Percentiles rank a stretch among this genome's conserved stretches.
phyloP scores from a whole-genome alignment of 306 rosid species.

The Delonix regia region DNA sequence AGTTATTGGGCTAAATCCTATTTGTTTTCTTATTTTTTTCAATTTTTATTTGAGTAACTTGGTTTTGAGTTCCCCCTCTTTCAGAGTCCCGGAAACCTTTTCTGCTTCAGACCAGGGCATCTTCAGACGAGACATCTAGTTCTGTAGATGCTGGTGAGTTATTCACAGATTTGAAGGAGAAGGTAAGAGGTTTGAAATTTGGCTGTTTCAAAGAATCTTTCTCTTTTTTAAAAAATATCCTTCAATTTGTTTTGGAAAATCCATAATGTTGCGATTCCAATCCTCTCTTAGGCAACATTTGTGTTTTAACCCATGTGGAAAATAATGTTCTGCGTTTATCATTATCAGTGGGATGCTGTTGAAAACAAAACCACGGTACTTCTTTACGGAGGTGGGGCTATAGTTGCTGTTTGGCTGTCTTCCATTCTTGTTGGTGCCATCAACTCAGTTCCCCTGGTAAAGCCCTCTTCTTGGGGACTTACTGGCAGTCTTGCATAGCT shows the following conservation, averaged over 20 bases:
- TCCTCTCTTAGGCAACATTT: constrained; percentile 1
- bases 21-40: neutral
- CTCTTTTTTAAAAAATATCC: neutral
- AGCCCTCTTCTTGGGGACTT: constrained; percentile 9
- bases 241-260: constrained; percentile 23
- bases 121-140: constrained; percentile 86
- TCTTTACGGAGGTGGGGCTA: constrained; percentile 91
- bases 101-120: constrained; percentile 68
- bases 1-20: neutral
- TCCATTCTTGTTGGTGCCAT: constrained; percentile 81
- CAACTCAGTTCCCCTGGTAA: constrained; percentile 96
- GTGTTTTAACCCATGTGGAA: constrained; percentile 19
- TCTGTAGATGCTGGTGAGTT: constrained; percentile 70
- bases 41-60: neutral
- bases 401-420: constrained; percentile 89
- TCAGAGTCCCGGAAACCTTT: constrained; percentile 60
- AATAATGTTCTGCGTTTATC: constrained; percentile 36
- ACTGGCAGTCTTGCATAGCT: constrained; percentile 11
- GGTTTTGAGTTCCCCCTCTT: constrained; percentile 18
- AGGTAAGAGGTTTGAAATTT: constrained; percentile 60
- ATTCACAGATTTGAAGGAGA: constrained; percentile 86
- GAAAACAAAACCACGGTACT: constrained; percentile 96
- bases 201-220: constrained; percentile 10
- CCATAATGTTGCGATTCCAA: constrained; percentile 13
- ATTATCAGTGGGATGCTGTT: constrained; percentile 89